These are phyloP conservation scores for Trichoderma koningii DNA, from an alignment of 2,329 filamentous ascomycete species.

Conservation along the genomic window DNA sequence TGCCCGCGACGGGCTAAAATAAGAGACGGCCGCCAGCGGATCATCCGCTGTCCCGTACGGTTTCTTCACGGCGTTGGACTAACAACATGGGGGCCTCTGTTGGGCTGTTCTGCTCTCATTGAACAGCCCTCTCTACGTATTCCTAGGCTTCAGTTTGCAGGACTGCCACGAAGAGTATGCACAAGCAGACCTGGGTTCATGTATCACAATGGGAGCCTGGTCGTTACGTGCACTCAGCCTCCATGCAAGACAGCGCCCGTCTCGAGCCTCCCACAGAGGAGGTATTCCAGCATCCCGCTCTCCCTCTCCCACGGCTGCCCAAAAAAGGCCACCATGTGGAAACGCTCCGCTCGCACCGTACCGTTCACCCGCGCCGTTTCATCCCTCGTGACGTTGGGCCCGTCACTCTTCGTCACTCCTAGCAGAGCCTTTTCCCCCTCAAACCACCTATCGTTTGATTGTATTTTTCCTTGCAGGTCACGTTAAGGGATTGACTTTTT, in stretches of 20 bases:
- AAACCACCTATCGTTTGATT: neutral
- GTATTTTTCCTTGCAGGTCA: neutral
- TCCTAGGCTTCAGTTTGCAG: no score
- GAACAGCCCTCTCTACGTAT: no score
- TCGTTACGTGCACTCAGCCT: no score
- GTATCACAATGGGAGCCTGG: no score
- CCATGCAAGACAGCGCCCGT: no score
- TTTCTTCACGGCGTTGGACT: neutral
- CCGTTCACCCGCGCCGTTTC: conserved; percentile 27
- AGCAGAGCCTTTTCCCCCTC: neutral
- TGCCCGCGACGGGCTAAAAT: conserved; percentile 16
- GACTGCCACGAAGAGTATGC: no score
- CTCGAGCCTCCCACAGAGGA: neutral
- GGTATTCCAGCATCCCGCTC: no score
- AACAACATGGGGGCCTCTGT: no score
- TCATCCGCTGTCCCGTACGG: conserved; percentile 21
- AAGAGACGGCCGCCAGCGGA: conserved; percentile 25
- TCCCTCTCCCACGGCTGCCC: neutral
- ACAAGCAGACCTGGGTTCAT: no score
- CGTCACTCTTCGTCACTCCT: conserved; percentile 5
- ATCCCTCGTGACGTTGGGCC: neutral
- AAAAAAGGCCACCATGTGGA: conserved; percentile 16
- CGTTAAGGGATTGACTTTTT: neutral
- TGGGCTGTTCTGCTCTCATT: no score
- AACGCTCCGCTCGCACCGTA: conserved; percentile 29